Percentiles rank a stretch among this genome's conserved stretches.
phyloP scores from a whole-genome alignment of 2,329 filamentous ascomycete species.

The Aspergillus sojae region DNA sequence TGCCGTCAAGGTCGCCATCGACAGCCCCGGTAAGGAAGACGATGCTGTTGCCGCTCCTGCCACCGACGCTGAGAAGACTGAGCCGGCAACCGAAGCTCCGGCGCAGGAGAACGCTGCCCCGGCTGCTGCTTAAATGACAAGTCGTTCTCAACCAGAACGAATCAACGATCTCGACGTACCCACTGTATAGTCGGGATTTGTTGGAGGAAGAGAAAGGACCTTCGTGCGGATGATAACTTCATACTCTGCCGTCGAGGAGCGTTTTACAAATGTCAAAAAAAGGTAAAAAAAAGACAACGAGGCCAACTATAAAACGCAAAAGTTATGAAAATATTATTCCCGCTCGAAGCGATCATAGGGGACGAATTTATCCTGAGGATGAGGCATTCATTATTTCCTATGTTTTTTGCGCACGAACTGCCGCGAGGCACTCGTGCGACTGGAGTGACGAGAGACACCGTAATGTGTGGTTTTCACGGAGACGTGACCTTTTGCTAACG shows the following conservation, averaged over 20 bases:
- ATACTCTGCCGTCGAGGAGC: conserved; percentile 26
- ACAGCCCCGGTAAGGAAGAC: conserved; percentile 99
- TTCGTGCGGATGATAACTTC: conserved; percentile 30
- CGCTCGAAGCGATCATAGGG: conserved; percentile 26
- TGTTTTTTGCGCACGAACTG: conserved; percentile 19
- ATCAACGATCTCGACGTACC: not conserved
- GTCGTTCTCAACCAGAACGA: conserved; percentile 26
- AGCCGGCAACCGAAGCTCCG: conserved; percentile 44
- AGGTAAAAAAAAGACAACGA: conserved; percentile 13
- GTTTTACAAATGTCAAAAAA: conserved; percentile 15
- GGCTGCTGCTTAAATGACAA: conserved; percentile 40
- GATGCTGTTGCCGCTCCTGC: conserved; percentile 57
- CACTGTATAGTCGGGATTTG: conserved; percentile 9
- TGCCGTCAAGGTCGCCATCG: conserved; percentile 99
- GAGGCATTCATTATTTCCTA: conserved; percentile 19
- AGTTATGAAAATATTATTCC: conserved; percentile 28
- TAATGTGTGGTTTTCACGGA: conserved; percentile 26
- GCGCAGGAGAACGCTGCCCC: conserved; percentile 46
- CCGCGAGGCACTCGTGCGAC: conserved; percentile 15
- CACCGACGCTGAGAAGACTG: conserved; percentile 36
- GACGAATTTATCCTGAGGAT: conserved; percentile 19
- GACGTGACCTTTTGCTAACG: conserved; percentile 31
- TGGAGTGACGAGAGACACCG: conserved; percentile 19
- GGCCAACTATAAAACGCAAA: conserved; percentile 15
- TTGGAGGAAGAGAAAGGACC: conserved; percentile 17